Evolutionary conservation across 2,329 filamentous ascomycete species (phyloP), one percentile per base, ranked within the genome.

Genomic region (Sordariomycetes sp.): DNA sequence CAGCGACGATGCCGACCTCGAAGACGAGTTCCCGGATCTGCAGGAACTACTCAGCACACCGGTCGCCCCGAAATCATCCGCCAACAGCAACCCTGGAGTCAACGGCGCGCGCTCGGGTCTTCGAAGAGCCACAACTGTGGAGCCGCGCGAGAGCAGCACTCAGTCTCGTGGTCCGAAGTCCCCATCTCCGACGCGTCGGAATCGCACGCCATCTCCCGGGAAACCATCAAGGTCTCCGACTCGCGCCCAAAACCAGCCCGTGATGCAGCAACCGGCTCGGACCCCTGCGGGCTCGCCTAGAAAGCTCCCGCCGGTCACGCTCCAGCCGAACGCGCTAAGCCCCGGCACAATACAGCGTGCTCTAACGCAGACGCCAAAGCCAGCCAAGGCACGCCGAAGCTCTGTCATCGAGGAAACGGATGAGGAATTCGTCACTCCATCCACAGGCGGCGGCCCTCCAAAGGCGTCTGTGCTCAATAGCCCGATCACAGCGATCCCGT

Each of bases 321-420:
- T 58, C 18, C 32, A 58, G n/a, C 51, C 56, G 12, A 58, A 58
- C 22, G 22, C 40, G n/a, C 22, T 58, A 18, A 51, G 56, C n/a
- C 12, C 56, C 2, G 56, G 43, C n/a, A 51, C 25, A 7, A 58
- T 54, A 6, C 20, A 58, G 28, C 56, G 51, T 46, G 56, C 56
- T 53, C 32, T 58, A 46, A 51, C 50, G 22, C 57, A 28, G 40
- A 55, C 57, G 40, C 57, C 57, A 32, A 51, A 52, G 20, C 52
- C 40, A 32, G 35, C 16, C 25, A 46, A 48, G 20, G 24, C 50
- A n/a, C 57, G 57, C n/a, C 4, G 46, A 22, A 46, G n/a, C 34
- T 69, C 71, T 37, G 66, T 81, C 7, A 77, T 83, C 48, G 72
- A 78, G 56, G 81, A 84, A 62, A 84, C 81, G 0, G 81, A 83